Conservation (phyloP, 371 early-diverging fungal genomes). For the Mortierella sp. region DNA sequence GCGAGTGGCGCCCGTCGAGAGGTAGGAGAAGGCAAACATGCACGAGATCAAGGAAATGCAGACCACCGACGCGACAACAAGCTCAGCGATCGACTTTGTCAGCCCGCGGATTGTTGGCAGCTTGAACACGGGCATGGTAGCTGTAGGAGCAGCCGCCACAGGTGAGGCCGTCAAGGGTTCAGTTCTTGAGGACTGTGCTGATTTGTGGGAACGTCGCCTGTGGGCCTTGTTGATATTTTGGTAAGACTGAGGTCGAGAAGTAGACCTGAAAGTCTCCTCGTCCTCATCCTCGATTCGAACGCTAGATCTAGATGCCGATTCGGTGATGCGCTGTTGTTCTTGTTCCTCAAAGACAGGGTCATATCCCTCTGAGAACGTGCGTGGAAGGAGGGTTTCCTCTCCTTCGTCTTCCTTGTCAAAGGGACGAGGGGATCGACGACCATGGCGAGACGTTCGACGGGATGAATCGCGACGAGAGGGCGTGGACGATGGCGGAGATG, state of each 20-base stretch:
- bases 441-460: neutral
- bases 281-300: constrained; percentile 6
- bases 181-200: constrained; percentile 2
- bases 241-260: neutral
- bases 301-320: neutral
- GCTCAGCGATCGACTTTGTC: constrained; percentile 28
- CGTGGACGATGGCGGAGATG: constrained; percentile 9
- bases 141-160: neutral
- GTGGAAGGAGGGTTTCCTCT: neutral
- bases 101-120: constrained; percentile 30
- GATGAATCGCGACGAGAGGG: neutral
- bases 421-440: neutral
- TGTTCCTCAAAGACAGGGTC: neutral
- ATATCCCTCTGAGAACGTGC: constrained; percentile 1
- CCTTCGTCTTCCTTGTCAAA: neutral
- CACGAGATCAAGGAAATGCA: constrained; percentile 35
- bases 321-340: constrained; percentile 13
- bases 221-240: constrained; percentile 6
- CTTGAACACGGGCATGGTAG: constrained; percentile 35
- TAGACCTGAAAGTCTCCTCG: neutral
- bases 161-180: neutral
- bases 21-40: constrained; percentile 48
- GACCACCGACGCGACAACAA: constrained; percentile 34
- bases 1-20: constrained; percentile 43
- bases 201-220: constrained; percentile 5